Evolutionary conservation across 257 asterid genomes (phyloP).

Genomic region (Hygrophila difformis): DNA sequence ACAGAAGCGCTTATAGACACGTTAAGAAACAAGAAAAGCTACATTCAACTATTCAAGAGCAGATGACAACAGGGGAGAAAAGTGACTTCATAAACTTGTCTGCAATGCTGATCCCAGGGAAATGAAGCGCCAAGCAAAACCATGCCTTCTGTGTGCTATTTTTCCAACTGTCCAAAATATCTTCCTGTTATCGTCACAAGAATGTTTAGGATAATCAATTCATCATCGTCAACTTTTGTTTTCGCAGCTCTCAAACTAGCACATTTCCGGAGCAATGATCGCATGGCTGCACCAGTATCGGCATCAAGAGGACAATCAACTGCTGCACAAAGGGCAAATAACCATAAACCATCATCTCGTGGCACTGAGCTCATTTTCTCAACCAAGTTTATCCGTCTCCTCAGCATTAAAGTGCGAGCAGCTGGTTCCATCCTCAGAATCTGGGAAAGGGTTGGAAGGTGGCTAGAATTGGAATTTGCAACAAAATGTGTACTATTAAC

Average conservation of each 20-base stretch:
- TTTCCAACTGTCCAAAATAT: slow-evolving; percentile 80
- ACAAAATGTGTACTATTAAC: not conserved
- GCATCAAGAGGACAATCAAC: slow-evolving; percentile 75
- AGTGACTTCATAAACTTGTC: too few relatives aligned
- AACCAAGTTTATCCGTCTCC: slow-evolving; percentile 38
- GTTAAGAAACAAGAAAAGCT: not conserved
- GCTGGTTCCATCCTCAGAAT: slow-evolving; percentile 59
- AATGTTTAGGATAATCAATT: slow-evolving; percentile 60
- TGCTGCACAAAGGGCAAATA: slow-evolving; percentile 70
- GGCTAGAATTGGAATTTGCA: slow-evolving; percentile 17
- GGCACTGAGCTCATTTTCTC: slow-evolving; percentile 34
- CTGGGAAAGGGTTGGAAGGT: slow-evolving; percentile 43
- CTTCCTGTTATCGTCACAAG: slow-evolving; percentile 66
- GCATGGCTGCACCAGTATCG: slow-evolving; percentile 66
- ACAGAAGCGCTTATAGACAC: too few relatives aligned
- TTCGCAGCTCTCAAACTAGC: slow-evolving; percentile 73
- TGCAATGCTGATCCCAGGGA: not conserved
- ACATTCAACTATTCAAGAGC: too few relatives aligned
- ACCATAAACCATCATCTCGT: slow-evolving; percentile 52
- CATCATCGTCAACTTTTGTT: slow-evolving; percentile 47
- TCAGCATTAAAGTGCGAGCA: slow-evolving; percentile 60
- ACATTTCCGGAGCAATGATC: slow-evolving; percentile 77
- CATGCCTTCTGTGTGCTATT: slow-evolving; percentile 7
- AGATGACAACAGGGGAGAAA: too few relatives aligned
- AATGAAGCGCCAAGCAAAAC: not conserved